Conservation (phyloP, 208 protist genomes). For the Spongospora subterranea region DNA sequence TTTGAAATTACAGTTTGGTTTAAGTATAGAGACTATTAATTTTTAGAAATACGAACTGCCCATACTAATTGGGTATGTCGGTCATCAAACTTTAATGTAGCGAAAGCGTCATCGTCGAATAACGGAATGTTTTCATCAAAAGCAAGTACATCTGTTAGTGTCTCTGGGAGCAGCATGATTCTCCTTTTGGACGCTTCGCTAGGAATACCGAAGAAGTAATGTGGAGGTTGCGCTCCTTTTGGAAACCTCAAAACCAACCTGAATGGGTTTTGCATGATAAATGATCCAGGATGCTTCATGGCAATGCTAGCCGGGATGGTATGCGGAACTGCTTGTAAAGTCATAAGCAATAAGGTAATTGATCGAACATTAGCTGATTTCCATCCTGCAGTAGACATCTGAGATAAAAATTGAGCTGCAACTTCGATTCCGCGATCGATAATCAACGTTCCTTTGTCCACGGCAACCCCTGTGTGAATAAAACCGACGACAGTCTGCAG, state of each 20-base stretch:
- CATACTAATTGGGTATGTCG: not conserved
- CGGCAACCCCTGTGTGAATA: not conserved
- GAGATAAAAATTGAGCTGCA: not conserved
- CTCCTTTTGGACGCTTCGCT: not conserved
- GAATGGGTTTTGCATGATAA: not conserved
- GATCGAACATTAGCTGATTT: not conserved
- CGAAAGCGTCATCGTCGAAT: not conserved
- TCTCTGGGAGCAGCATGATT: not conserved
- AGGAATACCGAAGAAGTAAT: not conserved
- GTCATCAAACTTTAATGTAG: not conserved
- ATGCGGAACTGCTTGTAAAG: not conserved
- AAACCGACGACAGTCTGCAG: not conserved
- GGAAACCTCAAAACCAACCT: not conserved
- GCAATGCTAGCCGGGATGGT: not conserved
- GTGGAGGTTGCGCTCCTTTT: not conserved
- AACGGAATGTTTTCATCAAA: not conserved
- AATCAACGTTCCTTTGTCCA: not conserved
- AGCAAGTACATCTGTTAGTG: not conserved
- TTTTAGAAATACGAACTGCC: not conserved
- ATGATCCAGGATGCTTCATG: not conserved
- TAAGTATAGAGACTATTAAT: too few relatives aligned
- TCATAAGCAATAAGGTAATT: not conserved
- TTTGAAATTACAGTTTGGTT: too few relatives aligned
- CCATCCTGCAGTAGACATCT: not conserved
- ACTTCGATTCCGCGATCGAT: not conserved